These are phyloP conservation scores for Fusarium xylarioides DNA, from an alignment of 2,329 filamentous ascomycete species.

Conservation along the genomic window DNA sequence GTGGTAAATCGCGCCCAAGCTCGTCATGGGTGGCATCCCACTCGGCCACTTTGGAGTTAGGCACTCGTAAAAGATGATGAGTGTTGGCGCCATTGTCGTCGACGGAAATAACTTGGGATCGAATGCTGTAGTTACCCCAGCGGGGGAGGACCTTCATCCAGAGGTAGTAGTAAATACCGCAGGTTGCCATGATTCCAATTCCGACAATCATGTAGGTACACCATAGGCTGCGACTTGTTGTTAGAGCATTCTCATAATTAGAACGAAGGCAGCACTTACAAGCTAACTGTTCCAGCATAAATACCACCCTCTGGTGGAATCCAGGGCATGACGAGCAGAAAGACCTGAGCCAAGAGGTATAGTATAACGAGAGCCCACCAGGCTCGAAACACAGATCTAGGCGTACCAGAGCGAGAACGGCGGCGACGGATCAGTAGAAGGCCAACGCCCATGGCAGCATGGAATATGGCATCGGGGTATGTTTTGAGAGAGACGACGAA, in stretches of 20 bases:
- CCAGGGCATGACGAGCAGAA: constrained; percentile 75
- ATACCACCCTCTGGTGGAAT: constrained; percentile 70
- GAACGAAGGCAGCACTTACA: constrained; percentile 51
- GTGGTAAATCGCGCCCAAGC: constrained; percentile 33
- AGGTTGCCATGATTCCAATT: constrained; percentile 44
- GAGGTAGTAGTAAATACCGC: constrained; percentile 64
- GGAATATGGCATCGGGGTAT: constrained; percentile 68
- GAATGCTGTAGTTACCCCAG: constrained; percentile 60
- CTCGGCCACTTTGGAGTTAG: constrained; percentile 55
- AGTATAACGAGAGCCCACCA: constrained; percentile 69
- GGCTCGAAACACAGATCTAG: constrained; percentile 61
- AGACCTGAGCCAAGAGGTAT: constrained; percentile 67
- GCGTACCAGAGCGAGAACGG: constrained; percentile 60
- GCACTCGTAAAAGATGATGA: constrained; percentile 63
- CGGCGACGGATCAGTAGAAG: constrained; percentile 65
- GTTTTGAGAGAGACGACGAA: constrained; percentile 66
- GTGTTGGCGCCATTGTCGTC: constrained; percentile 50
- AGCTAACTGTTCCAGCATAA: constrained; percentile 71
- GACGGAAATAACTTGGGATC: constrained; percentile 62
- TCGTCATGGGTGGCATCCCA: constrained; percentile 70
- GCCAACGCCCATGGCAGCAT: constrained; percentile 64
- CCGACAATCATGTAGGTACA: constrained; percentile 45
- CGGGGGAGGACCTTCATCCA: constrained; percentile 67
- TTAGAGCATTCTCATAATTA: not conserved
- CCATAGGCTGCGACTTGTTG: constrained; percentile 42